Evolutionary conservation across 2,329 filamentous ascomycete genomes (phyloP), one percentile per base, ranked within the genome.

Genomic region (Helminthosporium solani): DNA sequence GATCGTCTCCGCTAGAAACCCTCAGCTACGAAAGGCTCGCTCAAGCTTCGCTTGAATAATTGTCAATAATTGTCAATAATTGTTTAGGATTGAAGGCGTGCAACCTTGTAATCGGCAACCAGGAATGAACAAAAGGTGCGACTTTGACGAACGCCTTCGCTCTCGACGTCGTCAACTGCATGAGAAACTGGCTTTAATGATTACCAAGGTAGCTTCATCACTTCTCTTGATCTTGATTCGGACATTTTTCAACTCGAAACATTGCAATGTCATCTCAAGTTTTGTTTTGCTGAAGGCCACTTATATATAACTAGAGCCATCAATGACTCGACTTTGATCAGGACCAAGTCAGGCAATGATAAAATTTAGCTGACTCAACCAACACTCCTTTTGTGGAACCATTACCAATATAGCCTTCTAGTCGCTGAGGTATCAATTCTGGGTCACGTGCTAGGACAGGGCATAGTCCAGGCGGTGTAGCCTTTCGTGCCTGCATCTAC

Each of bases 401-500:
- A 12, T 31, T 31, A 31, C 9, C 8, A 31, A 31, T 5, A 31
- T 12, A 4, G 28, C 9, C 28, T 31, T n/a, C 28, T 31, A 12
- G 12, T 31, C 14, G 28, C 12, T 31, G 28, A 31, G 28, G 28
- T 14, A 31, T 14, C 25, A 7, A 12, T 27, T 12, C 7, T 31
- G 28, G 12, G 23, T 25, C 23, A 25, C 23, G 23, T 25, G 23
- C 23, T 25, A 9, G 23, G n/a, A n/a, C n/a, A n/a, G n/a, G n/a
- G n/a, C n/a, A n/a, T 27, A 19, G 19, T 38, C 12, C 35, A 21
- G 23, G 35, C 35, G 35, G 35, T 38, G 35, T 38, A 27, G 35
- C 20, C 35, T 38, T 25, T 25, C 20, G 35, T 38, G n/a, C 35
- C 35, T 38, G 23, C 35, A 38, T 38, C 35, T n/a, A 18, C 35